phyloP scores from a whole-genome alignment of 2,329 filamentous ascomycete species.

The Calonectria hongkongensis region DNA sequence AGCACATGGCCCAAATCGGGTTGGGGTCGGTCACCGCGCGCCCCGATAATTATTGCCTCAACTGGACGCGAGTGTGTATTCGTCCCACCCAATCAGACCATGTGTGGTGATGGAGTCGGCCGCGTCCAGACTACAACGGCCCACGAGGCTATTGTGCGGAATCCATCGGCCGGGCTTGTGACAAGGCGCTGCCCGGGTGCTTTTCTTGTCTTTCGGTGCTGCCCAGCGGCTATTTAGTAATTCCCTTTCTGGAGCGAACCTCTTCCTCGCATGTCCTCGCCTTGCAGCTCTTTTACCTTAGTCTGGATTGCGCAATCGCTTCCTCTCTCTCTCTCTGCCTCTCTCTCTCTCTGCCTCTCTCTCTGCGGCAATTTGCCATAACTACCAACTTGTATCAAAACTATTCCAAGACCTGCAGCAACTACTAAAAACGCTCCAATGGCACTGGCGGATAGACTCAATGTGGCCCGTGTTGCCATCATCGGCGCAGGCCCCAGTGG shows the following conservation, averaged over 20 bases:
- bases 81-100: conserved; percentile 44
- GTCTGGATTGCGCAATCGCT: conserved; percentile 17
- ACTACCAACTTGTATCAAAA: neutral
- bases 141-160: conserved; percentile 52
- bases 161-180: conserved; percentile 43
- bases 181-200: neutral
- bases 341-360: too few species aligned
- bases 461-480: conserved; percentile 75
- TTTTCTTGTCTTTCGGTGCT: neutral
- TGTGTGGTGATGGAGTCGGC: conserved; percentile 37
- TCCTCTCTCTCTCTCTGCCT: too few species aligned
- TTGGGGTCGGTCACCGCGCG: conserved; percentile 47
- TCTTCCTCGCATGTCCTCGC: neutral
- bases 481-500: conserved; percentile 85
- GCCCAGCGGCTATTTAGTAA: conserved; percentile 18
- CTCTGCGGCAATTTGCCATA: conserved; percentile 23
- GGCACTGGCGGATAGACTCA: conserved; percentile 50
- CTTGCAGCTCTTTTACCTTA: conserved; percentile 14
- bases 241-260: neutral
- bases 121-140: conserved; percentile 33
- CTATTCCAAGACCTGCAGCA: neutral
- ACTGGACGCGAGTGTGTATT: conserved; percentile 36
- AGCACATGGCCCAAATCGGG: conserved; percentile 48
- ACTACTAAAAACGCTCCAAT: conserved; percentile 33
- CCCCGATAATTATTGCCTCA: conserved; percentile 48